Base-by-base conservation (phyloP, 1,284 basidiomycete species). In the Microbotryomycetes sp. region DNA sequence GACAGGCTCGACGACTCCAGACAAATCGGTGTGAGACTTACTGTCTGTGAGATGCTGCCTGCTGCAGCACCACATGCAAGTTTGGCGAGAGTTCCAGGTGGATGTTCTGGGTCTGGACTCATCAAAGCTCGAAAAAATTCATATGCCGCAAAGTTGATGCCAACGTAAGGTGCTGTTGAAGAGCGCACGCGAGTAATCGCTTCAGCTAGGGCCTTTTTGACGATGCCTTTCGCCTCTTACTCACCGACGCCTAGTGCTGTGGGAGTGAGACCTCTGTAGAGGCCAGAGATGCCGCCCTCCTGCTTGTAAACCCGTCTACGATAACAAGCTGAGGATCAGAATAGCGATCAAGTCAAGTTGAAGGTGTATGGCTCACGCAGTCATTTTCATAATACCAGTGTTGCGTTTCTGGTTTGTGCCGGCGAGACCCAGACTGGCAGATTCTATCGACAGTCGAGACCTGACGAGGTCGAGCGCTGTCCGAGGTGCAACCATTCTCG, bases 1-100 rank as follows among this genome's bases (percentile, higher is more conserved):
- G 49, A 28, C 45, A 26, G n/a, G 28, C 45, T 16, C 16, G 22
- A 19, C 23, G 7, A 47, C 6, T 46, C 6, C 53, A 16, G 19
- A n/a, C n/a, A 25, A 3, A 28, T n/a, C 3, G 7, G 15, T 23
- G 16, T 4, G 2, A 1, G 4, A 46, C 65, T 45, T 7, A 67
- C 62, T 36, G 92, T 91, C 75, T 97, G 90, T 30, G 89, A 91
- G 70, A 96, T 87, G 23, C 86, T 77, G 2, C 81, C 81, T 0
- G 81, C 80, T 5, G 80, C 62, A 0, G 78, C 80, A 14, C 81
- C 81, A 60, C 80, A 80, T 0, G 65, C 67, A n/a, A 82, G 74
- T 69, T 74, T 76, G 26, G 46, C 69, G 53, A 54, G 36, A 31
- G 71, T 71, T 29, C 68, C 64, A 4, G 70, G 69, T 30, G 58